These are phyloP conservation scores for Tolypocladium ophioglossoides DNA, from an alignment of 2,329 filamentous ascomycete species.

Conservation along the genomic window DNA sequence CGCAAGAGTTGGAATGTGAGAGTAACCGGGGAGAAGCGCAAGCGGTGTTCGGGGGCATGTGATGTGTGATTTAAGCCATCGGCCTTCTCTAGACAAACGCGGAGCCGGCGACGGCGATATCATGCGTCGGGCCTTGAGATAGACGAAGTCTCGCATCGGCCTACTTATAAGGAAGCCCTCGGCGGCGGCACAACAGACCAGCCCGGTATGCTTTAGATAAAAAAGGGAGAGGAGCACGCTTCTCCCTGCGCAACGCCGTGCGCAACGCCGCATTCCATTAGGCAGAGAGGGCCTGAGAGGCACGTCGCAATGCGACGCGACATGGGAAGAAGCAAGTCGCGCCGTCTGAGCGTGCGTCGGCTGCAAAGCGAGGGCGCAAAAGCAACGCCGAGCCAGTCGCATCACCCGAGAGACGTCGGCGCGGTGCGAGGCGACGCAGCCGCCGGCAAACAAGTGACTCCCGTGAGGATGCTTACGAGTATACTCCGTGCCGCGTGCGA, in stretches of 20 bases:
- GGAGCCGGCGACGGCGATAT: neutral
- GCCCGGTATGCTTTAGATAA: neutral
- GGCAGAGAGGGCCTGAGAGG: too few species aligned
- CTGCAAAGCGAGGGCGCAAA: neutral
- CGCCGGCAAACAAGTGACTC: neutral
- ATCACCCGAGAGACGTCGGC: neutral
- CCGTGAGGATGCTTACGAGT: neutral
- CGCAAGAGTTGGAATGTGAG: constrained; percentile 18
- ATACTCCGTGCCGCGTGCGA: too few species aligned
- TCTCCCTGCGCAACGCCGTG: neutral
- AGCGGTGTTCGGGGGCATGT: neutral
- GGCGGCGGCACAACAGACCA: neutral
- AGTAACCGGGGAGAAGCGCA: neutral
- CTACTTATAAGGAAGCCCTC: neutral
- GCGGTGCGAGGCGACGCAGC: neutral
- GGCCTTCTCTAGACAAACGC: neutral
- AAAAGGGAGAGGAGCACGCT: neutral
- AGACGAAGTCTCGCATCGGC: neutral
- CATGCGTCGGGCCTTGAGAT: too few species aligned
- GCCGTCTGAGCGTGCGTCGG: neutral
- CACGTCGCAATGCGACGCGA: too few species aligned
- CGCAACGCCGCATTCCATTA: too few species aligned
- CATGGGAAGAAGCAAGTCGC: neutral
- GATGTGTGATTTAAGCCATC: neutral
- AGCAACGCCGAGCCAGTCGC: neutral